Evolutionary conservation across 257 asterid genomes (phyloP).

Genomic region (Fraxinus pennsylvanica): DNA sequence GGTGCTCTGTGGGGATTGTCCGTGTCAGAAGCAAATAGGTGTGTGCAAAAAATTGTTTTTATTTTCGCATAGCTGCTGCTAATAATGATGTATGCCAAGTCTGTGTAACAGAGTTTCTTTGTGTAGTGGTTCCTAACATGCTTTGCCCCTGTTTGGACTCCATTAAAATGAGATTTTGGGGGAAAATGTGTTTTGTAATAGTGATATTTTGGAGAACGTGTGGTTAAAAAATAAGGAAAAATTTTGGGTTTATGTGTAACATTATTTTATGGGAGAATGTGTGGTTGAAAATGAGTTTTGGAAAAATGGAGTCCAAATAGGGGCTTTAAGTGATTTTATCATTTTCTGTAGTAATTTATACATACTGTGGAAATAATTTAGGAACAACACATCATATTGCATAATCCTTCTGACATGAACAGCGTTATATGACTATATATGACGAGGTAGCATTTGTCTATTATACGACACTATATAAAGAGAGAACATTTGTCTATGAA

Average conservation of each 20-base stretch:
- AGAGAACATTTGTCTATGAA: background rate
- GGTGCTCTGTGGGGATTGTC: constrained; percentile 25
- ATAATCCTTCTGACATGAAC: background rate
- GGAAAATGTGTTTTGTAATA: no score
- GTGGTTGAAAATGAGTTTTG: no score
- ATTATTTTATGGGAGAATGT: no score
- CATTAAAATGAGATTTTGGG: no score
- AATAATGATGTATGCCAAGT: background rate
- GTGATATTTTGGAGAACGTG: no score
- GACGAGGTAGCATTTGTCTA: background rate
- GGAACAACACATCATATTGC: background rate
- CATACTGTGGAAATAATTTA: background rate
- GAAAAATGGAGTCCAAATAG: no score
- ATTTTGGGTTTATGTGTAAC: no score
- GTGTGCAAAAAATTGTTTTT: background rate
- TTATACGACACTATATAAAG: background rate
- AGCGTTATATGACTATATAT: background rate
- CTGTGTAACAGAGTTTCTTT: background rate
- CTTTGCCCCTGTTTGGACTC: no score
- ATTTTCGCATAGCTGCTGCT: background rate
- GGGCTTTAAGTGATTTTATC: background rate
- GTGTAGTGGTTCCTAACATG: background rate
- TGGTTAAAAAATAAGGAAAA: no score
- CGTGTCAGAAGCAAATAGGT: constrained; percentile 86
- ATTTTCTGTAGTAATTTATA: background rate